Evolutionary conservation across 495 filamentous ascomycete species (phyloP), one percentile per base, ranked within the genome.

Genomic region (Aspergillus taichungensis): DNA sequence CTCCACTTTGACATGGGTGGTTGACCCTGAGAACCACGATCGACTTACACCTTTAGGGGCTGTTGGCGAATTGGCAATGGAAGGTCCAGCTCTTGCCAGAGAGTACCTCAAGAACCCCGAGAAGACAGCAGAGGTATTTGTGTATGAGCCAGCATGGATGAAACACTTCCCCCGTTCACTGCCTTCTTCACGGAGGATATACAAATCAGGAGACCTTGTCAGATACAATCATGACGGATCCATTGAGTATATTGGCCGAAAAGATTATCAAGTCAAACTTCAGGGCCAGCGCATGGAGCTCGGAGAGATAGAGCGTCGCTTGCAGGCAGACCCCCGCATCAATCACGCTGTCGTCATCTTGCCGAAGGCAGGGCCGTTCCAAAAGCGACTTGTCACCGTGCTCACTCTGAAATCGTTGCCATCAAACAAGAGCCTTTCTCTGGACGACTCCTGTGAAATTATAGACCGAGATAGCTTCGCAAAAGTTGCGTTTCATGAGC

Each of bases 221-320:
- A 67, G 66, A 31, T 80, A 79, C 55, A 71, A 72, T 42, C 55
- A 64, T 3, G 72, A 79, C 49, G 77, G 78, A 2, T 68, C 67
- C 0, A 59, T 82, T 14, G 54, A 61, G 29, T 74, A 65, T 46
- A 57, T 84, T 10, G 79, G 80, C 29, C 73, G 82, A 5, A 78
- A 79, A 42, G 82, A 85, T 43, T 70, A 77, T 40, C 80, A 84
- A 52, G 77, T 83, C 18, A 85, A 85, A 52, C 56, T 85, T 0
- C 71, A 76, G n/a, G 82, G 82, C 5, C 81, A 84, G 47, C 69
- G 82, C 10, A 77, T 85, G 56, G 82, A 85, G 51, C 63, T 84
- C 6, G 75, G 72, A 12, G 69, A 73, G 37, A 71, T 71, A 14
- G 69, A 73, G 28, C 60, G 65, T 57, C 61, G 68, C 28, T 52